phyloP scores from a whole-genome alignment of 108 stramenopile genomes.

The Skeletonema potamos region DNA sequence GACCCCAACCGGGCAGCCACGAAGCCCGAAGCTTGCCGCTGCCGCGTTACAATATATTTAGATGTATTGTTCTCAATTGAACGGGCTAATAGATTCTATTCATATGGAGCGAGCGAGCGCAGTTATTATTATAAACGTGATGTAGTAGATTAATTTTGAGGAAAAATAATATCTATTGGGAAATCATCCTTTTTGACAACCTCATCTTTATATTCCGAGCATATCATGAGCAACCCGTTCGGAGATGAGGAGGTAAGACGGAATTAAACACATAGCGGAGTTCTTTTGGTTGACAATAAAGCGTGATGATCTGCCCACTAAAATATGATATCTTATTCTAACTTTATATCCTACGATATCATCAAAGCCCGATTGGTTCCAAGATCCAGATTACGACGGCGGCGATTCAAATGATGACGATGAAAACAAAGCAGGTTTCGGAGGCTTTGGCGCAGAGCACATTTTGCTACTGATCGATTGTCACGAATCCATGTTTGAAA shows the following conservation, averaged over 20 bases:
- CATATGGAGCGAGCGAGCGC: too few species aligned
- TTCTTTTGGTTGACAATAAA: neutral
- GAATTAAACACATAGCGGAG: neutral
- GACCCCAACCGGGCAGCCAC: too few species aligned
- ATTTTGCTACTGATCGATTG: conserved; percentile 65
- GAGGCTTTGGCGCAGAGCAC: conserved; percentile 55
- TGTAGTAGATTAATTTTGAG: too few species aligned
- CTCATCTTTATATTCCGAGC: neutral
- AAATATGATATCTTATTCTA: too few species aligned
- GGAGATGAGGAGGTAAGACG: neutral
- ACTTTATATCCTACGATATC: neutral
- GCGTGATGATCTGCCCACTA: too few species aligned
- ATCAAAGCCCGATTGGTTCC: conserved; percentile 43
- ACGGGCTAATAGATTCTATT: too few species aligned
- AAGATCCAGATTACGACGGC: conserved; percentile 16
- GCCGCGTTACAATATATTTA: too few species aligned
- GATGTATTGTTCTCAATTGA: too few species aligned
- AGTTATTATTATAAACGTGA: too few species aligned
- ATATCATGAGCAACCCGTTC: neutral
- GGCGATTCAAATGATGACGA: conserved; percentile 9
- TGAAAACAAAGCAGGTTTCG: conserved; percentile 8
- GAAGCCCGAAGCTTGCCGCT: too few species aligned
- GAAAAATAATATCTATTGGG: too few species aligned
- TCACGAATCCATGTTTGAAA: conserved; percentile 60
- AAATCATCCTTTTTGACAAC: too few species aligned